A percentile compares a stretch with the other conserved stretches of the same genome.
Conservation (phyloP, 306 rosid genomes). For the Casuarina equisetifolia region DNA sequence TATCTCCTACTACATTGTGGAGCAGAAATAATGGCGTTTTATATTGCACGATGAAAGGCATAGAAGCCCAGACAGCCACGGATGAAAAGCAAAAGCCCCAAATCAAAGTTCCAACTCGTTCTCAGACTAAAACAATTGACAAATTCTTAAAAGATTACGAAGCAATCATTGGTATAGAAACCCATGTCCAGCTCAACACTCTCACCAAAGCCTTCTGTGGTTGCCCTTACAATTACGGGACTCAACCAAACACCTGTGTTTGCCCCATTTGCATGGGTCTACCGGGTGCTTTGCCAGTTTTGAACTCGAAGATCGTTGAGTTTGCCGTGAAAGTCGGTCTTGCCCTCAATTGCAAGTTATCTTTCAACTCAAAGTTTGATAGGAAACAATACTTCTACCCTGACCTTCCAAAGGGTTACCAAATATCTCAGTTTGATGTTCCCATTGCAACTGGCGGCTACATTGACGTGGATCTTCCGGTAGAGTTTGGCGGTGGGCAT, state of each 20-base stretch:
- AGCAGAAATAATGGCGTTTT: slow-evolving; percentile 39
- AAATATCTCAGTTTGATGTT: slow-evolving; percentile 92
- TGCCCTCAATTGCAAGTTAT: slow-evolving; percentile 82
- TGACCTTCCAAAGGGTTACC: slow-evolving; percentile 95
- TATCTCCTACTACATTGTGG: slow-evolving; percentile 48
- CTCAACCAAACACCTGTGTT: slow-evolving; percentile 63
- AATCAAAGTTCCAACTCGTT: slow-evolving; percentile 44
- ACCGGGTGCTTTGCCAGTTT: slow-evolving; percentile 88
- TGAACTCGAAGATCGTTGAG: slow-evolving; percentile 74
- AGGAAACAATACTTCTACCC: slow-evolving; percentile 96
- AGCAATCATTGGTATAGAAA: slow-evolving; percentile 81
- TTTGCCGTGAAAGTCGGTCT: slow-evolving; percentile 77
- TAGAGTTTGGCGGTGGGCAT: slow-evolving; percentile 91
- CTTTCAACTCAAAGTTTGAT: slow-evolving; percentile 84
- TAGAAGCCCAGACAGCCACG: slow-evolving; percentile 63
- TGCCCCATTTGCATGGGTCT: slow-evolving; percentile 97
- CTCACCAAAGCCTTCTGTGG: slow-evolving; percentile 84
- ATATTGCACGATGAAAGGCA: slow-evolving; percentile 49
- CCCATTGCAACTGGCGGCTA: slow-evolving; percentile 80
- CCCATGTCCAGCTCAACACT: slow-evolving; percentile 93
- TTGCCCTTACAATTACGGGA: slow-evolving; percentile 81
- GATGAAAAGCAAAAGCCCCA: slow-evolving; percentile 49
- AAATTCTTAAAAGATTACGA: slow-evolving; percentile 66
- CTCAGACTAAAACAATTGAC: slow-evolving; percentile 53
- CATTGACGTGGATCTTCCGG: slow-evolving; percentile 78